Base-by-base conservation (phyloP, 1,284 basidiomycete species). In the Lentinus polychrous region DNA sequence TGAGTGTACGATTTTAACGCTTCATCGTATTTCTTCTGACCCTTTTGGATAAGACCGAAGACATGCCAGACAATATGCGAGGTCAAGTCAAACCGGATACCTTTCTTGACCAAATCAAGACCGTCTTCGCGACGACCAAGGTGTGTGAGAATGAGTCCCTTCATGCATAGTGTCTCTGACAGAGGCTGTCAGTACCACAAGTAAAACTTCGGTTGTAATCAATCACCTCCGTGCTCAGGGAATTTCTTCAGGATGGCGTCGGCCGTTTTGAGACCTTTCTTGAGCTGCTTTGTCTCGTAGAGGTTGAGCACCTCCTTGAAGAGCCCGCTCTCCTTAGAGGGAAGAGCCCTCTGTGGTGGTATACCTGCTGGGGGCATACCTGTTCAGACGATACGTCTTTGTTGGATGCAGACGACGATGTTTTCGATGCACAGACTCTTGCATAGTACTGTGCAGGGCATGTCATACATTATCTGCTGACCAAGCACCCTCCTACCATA, bases 11-110 rank as follows among this genome's bases (percentile, higher is more conserved):
- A 91, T 61, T 91, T 91, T 62, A 94, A 75, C 1, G 91, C 89
- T 61, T 91, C 89, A 57, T 89, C 86, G 57, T 93, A 94, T 61
- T 94, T 92, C 66, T 86, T 91, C 65, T 94, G 90, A 38, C 85
- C 86, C 66, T 94, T 91, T 63, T 93, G 88, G 31, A 95, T 81
- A 59, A 97, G 83, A 39, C 94, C 96, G 60, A 94, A 90, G 52
- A 99, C 94, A 66, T 99, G 96, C 95, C 96, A 99, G 62, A 87
- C 89, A 62, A 99, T 97, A 64, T 99, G 95, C 20, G 90, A 94
- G 33, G 83, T 91, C 51, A 95, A 74, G 70, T 98, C 94, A 52
- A 88, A 78, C 51, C 85, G 82, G 54, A 96, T 79, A 41, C 93
- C 96, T 55, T 90, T 83, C 69, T 89, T 89, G 51, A 96, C 91